Evolutionary conservation across 768 basidiomycete species (phyloP).

Genomic region (Hygrophorus pudorinus): DNA sequence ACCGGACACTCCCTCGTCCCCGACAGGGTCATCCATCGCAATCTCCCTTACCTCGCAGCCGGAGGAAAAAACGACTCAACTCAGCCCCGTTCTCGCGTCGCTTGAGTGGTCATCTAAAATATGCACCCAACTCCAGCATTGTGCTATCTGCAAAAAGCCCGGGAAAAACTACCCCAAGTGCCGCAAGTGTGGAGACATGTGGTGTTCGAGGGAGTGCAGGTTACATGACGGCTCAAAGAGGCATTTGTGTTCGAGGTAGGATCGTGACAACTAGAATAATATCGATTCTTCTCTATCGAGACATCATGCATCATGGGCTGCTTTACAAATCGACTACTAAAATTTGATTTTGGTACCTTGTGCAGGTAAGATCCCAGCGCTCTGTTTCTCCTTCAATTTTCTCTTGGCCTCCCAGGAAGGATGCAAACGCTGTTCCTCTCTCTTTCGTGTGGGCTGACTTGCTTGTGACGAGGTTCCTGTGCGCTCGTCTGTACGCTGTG

Average conservation of each 20-base stretch:
- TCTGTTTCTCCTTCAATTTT: constrained; percentile 63
- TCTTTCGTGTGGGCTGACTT: neutral
- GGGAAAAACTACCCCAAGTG: constrained; percentile 56
- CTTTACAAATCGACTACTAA: constrained; percentile 15
- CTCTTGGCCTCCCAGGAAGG: constrained; percentile 97
- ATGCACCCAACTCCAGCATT: constrained; percentile 27
- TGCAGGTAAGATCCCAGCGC: constrained; percentile 48
- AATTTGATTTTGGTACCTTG: constrained; percentile 85
- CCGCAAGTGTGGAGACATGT: constrained; percentile 44
- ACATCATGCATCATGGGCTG: too few relatives aligned
- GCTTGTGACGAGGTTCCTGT: neutral
- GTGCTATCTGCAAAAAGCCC: constrained; percentile 41
- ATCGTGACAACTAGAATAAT: too few relatives aligned
- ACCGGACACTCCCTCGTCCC: constrained; percentile 2
- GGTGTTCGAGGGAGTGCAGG: constrained; percentile 59
- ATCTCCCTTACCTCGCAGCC: constrained; percentile 8
- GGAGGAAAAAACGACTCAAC: constrained; percentile 9
- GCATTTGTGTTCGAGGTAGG: constrained; percentile 30
- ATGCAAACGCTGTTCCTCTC: constrained; percentile 48
- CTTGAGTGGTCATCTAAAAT: constrained; percentile 46
- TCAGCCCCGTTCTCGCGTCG: constrained; percentile 40
- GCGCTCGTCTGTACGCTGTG: neutral
- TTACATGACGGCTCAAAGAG: constrained; percentile 35
- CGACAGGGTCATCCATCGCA: constrained; percentile 13
- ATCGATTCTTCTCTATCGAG: neutral